Percentiles rank a stretch among this genome's conserved stretches.
Conservation (phyloP, 2,329 filamentous ascomycete genomes). For the Lachnellula suecica region DNA sequence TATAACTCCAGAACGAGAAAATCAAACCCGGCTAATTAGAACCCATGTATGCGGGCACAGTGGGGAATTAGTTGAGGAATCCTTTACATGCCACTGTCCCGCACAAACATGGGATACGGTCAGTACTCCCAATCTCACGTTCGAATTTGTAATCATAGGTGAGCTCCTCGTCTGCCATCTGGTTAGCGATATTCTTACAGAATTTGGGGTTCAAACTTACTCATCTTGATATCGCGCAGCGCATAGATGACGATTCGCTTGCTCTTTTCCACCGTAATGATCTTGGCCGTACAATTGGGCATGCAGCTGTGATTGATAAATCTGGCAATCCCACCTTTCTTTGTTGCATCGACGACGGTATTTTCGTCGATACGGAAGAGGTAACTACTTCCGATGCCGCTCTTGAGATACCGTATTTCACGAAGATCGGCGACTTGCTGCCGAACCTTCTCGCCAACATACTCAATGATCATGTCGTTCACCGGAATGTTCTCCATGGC, state of each 20-base stretch:
- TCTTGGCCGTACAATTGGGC: conserved; percentile 98
- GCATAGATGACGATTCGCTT: conserved; percentile 99
- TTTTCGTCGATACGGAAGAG: conserved; percentile 98
- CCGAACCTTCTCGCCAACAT: conserved; percentile 94
- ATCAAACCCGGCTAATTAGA: background rate
- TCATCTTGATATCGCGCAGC: conserved; percentile 88
- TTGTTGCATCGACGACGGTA: conserved; percentile 96
- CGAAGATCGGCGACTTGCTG: conserved; percentile 97
- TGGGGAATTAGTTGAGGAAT: conserved; percentile 95
- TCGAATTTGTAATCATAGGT: conserved; percentile 99
- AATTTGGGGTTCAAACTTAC: conserved; percentile 55
- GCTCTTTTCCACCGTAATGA: conserved; percentile 97
- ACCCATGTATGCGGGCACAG: conserved; percentile 5
- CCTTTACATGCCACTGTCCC: conserved; percentile 96
- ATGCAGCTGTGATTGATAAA: conserved; percentile 99
- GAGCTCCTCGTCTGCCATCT: conserved; percentile 81
- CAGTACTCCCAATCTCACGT: conserved; percentile 89
- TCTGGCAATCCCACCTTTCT: conserved; percentile 94
- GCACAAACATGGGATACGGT: conserved; percentile 96
- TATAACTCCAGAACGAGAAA: conserved; percentile 14
- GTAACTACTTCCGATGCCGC: conserved; percentile 95
- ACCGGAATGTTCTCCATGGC: conserved; percentile 96
- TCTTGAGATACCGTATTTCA: conserved; percentile 88
- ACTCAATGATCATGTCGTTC: conserved; percentile 99
- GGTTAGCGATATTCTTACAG: conserved; percentile 17